These are phyloP conservation scores for Pleurostoma richardsiae DNA, from an alignment of 2,329 filamentous ascomycete genomes.

Conservation along the genomic window DNA sequence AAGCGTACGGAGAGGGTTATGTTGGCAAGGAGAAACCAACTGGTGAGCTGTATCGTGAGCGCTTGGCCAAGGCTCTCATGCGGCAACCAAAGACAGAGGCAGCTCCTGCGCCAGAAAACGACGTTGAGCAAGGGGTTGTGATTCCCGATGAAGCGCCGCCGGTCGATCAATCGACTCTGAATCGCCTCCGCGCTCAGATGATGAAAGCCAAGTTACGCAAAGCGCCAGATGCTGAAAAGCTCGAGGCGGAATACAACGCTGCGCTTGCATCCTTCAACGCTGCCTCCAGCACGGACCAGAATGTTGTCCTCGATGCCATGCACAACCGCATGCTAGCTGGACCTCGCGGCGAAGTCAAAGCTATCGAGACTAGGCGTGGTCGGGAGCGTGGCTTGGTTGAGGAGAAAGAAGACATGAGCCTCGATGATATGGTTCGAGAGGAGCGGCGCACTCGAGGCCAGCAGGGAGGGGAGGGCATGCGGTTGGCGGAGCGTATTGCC, in stretches of 20 bases:
- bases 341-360: slow-evolving; percentile 65
- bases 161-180: slow-evolving; percentile 75
- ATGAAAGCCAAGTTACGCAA: slow-evolving; percentile 91
- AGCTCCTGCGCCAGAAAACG: slow-evolving; percentile 21
- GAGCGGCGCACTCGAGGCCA: slow-evolving; percentile 80
- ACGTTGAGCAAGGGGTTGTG: slow-evolving; percentile 47
- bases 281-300: slow-evolving; percentile 48
- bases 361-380: slow-evolving; percentile 74
- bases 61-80: slow-evolving; percentile 54
- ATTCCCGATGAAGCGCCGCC: slow-evolving; percentile 49
- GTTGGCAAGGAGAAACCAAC: slow-evolving; percentile 80
- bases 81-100: slow-evolving; percentile 22
- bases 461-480: slow-evolving; percentile 71
- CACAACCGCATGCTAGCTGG: slow-evolving; percentile 86
- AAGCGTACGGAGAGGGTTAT: slow-evolving; percentile 80
- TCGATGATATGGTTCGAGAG: slow-evolving; percentile 96
- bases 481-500: slow-evolving; percentile 87
- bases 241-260: slow-evolving; percentile 80
- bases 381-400: slow-evolving; percentile 78
- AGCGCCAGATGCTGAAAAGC: slow-evolving; percentile 65
- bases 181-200: slow-evolving; percentile 86
- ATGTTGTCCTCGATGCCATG: slow-evolving; percentile 81
- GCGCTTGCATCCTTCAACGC: slow-evolving; percentile 58
- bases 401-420: slow-evolving; percentile 91
- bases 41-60: slow-evolving; percentile 78